Evolutionary conservation across 352 stramenopile genomes (phyloP), one percentile per base, ranked within the genome.

Genomic region (Pythium chondricola): DNA sequence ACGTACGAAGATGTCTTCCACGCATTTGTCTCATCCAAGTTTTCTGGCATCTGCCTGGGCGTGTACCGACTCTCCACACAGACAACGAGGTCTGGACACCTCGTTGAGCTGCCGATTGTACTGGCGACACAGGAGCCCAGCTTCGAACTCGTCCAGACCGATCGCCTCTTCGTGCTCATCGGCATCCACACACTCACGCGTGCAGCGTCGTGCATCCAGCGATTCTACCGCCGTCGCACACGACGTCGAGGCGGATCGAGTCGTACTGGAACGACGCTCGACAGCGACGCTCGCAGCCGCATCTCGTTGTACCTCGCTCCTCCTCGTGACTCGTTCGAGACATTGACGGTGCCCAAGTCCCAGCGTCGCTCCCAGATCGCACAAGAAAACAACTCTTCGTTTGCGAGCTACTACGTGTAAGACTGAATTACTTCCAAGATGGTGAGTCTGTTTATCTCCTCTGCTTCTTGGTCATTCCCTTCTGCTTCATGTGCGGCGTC

Each of bases 31-130:
- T 51, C 52, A 1, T 83, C 75, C n/a, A 61, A 51, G 3, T 93
- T 74, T 43, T 67, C 77, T 4, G 79, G 79, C 2, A 79, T 85
- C 44, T 87, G 76, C 20, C 52, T 93, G 2, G 79, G 79, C 0
- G 58, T 93, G 20, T 93, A 93, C 35, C 70, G 83, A 2, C 56
- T 78, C 20, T 88, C 79, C 16, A 78, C 58, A 6, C 77, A 89
- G 61, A 53, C 51, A 14, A 56, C 76, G 40, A 61, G 63, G 16
- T 53, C 52, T 2, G 68, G 60, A 13, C 47, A 67, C n/a, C 54
- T 48, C 1, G 66, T 84, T 1, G 63, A 88, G 42, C 45, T 93
- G 11, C 83, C 76, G 4, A 88, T 91, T 21, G 78, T 91, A 14
- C 78, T 93, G 47, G 83, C 80, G 24, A 85, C 77, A 0, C 83